These are phyloP conservation scores for Dendrobium huoshanense DNA, from an alignment of 106 monocot species.

Conservation along the genomic window DNA sequence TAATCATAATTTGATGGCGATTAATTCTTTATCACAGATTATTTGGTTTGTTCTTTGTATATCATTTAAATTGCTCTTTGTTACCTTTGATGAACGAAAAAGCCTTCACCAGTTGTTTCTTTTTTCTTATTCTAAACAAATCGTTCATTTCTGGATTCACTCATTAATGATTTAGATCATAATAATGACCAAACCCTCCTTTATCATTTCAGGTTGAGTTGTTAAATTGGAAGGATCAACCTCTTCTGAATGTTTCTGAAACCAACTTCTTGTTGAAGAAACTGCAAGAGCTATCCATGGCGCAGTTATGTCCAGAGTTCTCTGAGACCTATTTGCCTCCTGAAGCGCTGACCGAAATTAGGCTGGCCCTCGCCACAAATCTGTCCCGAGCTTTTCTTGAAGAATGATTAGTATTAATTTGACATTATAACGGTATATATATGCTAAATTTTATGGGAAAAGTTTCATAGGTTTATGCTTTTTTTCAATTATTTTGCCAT, in stretches of 20 bases:
- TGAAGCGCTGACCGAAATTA: conserved; percentile 42
- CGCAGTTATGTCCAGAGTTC: conserved; percentile 66
- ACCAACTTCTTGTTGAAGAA: conserved; percentile 74
- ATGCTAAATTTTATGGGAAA: too few species aligned
- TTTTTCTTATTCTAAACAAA: not conserved
- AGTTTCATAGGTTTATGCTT: too few species aligned
- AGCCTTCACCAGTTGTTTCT: not conserved
- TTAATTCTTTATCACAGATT: too few species aligned
- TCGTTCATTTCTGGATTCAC: not conserved
- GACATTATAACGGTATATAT: too few species aligned
- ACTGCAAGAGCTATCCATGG: conserved; percentile 78
- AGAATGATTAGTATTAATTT: conserved; percentile 23
- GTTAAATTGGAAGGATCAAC: conserved; percentile 61
- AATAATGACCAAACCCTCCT: not conserved
- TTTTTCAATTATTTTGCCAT: too few species aligned
- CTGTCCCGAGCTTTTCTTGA: conserved; percentile 79
- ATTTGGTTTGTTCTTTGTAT: too few species aligned
- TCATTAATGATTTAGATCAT: not conserved
- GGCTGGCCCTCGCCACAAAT: conserved; percentile 77
- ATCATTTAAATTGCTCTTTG: too few species aligned
- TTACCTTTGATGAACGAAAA: not conserved
- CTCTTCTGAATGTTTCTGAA: conserved; percentile 61
- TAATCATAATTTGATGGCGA: too few species aligned
- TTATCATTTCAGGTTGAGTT: conserved; percentile 50
- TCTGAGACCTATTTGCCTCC: conserved; percentile 26